phyloP scores from a whole-genome alignment of 2,329 filamentous ascomycete genomes.

The Fusarium fujikuroi region DNA sequence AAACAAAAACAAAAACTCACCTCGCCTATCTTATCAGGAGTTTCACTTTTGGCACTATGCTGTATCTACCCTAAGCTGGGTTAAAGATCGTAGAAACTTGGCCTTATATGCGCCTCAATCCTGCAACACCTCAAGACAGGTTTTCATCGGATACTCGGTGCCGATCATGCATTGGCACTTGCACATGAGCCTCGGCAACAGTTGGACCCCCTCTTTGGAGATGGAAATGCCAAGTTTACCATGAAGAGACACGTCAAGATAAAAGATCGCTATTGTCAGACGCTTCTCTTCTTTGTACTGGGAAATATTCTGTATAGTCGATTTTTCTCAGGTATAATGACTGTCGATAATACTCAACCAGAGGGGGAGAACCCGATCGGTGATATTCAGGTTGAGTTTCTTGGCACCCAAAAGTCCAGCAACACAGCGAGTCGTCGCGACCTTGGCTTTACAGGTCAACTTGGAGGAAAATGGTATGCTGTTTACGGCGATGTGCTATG shows the following conservation, averaged over 20 bases:
- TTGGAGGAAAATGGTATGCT: conserved; percentile 53
- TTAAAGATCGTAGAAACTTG: background rate
- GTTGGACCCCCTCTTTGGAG: background rate
- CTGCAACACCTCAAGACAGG: background rate
- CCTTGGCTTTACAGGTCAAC: conserved; percentile 51
- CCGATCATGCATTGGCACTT: conserved; percentile 7
- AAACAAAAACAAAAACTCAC: background rate
- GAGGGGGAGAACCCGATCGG: conserved; percentile 50
- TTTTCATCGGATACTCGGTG: background rate
- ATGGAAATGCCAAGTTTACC: background rate
- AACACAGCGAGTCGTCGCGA: conserved; percentile 54
- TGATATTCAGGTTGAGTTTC: conserved; percentile 41
- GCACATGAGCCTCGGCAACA: conserved; percentile 29
- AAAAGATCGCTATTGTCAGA: background rate
- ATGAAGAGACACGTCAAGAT: background rate
- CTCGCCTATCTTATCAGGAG: background rate
- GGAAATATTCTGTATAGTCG: fast-evolving
- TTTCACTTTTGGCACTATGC: background rate
- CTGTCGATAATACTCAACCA: conserved; percentile 52
- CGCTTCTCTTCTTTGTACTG: fast-evolving
- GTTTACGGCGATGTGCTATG: conserved; percentile 50
- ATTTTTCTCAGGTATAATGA: background rate
- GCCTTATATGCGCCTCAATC: background rate
- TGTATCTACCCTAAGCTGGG: background rate
- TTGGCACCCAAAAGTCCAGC: conserved; percentile 51